Evolutionary conservation across 805 yeast species (phyloP).

Genomic region (Monosporozyma aerobia): DNA sequence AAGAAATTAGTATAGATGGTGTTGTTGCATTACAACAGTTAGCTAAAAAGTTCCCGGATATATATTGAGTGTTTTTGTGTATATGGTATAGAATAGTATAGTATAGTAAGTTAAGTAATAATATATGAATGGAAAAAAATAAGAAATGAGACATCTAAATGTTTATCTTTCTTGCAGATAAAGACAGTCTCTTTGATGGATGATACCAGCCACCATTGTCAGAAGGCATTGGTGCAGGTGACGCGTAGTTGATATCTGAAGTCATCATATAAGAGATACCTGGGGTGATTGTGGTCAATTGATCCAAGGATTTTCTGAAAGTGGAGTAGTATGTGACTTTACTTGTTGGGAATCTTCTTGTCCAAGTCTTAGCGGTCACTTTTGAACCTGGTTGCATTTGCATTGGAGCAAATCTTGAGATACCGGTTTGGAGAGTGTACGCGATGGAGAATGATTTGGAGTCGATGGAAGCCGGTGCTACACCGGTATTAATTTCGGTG

Average conservation of each 20-base stretch:
- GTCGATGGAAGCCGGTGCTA: slow-evolving; percentile 35
- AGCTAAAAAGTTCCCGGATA: slow-evolving; percentile 24
- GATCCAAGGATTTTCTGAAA: slow-evolving; percentile 24
- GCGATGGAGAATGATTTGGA: slow-evolving; percentile 53
- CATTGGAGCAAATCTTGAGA: slow-evolving; percentile 82
- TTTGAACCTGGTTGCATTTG: slow-evolving; percentile 74
- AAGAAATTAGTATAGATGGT: slow-evolving; percentile 25
- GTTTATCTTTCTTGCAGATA: slow-evolving; percentile 23
- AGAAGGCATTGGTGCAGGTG: slow-evolving; percentile 62
- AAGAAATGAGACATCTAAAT: not conserved
- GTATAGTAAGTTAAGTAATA: not conserved
- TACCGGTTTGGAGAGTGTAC: slow-evolving; percentile 72
- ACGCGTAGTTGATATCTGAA: slow-evolving; percentile 58
- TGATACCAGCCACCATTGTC: slow-evolving; percentile 50
- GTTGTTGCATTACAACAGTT: slow-evolving; percentile 27
- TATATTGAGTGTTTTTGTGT: slow-evolving; percentile 13
- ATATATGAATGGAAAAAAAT: not conserved
- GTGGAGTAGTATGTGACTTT: slow-evolving; percentile 54
- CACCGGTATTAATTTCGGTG: slow-evolving; percentile 16
- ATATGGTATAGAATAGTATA: not conserved
- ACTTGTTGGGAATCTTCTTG: slow-evolving; percentile 58
- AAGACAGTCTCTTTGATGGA: slow-evolving; percentile 43
- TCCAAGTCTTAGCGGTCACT: slow-evolving; percentile 60
- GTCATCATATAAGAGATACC: slow-evolving; percentile 70
- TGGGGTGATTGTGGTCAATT: slow-evolving; percentile 66